Conservation (phyloP, 345 rosid species). For the Syzygium jambos region DNA sequence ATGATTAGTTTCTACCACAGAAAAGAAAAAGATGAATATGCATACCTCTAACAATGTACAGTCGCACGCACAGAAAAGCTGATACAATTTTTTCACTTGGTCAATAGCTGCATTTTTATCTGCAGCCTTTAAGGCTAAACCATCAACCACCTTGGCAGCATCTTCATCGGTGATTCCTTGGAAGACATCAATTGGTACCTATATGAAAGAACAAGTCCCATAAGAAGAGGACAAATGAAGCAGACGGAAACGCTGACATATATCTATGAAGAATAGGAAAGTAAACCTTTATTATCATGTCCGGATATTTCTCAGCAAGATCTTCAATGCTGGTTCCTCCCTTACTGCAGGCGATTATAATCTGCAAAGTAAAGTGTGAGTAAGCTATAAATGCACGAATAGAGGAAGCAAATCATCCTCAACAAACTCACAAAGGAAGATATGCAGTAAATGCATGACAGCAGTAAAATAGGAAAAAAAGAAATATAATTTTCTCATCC, state of each 20-base stretch:
- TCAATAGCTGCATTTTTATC: conserved; percentile 75
- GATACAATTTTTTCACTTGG: conserved; percentile 95
- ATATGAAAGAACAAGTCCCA: not conserved
- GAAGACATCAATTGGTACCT: conserved; percentile 96
- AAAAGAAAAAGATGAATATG: conserved; percentile 2
- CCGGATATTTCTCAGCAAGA: conserved; percentile 96
- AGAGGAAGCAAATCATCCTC: not conserved
- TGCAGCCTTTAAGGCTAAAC: conserved; percentile 77
- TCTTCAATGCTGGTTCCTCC: conserved; percentile 99
- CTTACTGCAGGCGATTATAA: conserved; percentile 89
- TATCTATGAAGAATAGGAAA: not conserved
- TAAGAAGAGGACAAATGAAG: not conserved
- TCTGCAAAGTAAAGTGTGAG: conserved; percentile 26
- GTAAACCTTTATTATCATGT: conserved; percentile 87
- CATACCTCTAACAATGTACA: conserved; percentile 98
- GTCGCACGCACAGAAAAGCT: conserved; percentile 72
- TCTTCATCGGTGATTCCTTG: conserved; percentile 92
- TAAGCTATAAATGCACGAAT: not conserved
- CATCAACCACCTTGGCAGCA: conserved; percentile 97
- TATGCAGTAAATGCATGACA: not conserved
- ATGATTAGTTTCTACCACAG: not conserved
- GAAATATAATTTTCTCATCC: not conserved
- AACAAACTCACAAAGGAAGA: not conserved
- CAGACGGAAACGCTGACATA: not conserved
- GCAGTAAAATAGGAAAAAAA: not conserved